These are phyloP conservation scores for Penicillium crystallinum DNA, from an alignment of 495 filamentous ascomycete genomes.

Conservation along the genomic window DNA sequence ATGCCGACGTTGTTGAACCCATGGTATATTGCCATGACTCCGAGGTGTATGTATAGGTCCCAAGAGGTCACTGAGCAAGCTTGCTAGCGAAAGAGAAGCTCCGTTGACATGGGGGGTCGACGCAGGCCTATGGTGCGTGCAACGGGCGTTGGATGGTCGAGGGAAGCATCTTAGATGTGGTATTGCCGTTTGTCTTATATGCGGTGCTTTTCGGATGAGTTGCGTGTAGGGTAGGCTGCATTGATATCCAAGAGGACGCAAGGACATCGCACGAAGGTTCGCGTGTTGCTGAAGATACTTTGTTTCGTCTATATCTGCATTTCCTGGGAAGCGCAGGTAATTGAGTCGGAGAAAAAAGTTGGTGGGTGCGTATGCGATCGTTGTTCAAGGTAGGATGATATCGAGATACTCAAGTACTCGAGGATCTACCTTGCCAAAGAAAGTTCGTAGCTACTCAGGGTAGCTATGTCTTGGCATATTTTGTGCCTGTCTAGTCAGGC, in stretches of 20 bases:
- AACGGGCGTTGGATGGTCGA: neutral
- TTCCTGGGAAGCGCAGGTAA: neutral
- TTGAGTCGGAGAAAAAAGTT: neutral
- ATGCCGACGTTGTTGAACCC: neutral
- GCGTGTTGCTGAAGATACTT: neutral
- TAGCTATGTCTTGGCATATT: neutral
- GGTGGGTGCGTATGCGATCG: neutral
- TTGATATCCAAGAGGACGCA: conserved; percentile 1
- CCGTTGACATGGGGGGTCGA: neutral
- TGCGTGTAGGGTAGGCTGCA: neutral
- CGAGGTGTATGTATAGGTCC: neutral
- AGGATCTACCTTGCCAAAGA: neutral
- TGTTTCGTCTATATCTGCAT: conserved; percentile 1
- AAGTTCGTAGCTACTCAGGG: neutral
- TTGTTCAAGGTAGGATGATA: no score
- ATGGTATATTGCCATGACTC: neutral
- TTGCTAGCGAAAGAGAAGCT: neutral
- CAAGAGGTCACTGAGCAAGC: neutral
- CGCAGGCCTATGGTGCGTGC: neutral
- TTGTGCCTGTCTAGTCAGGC: neutral
- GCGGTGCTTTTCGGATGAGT: neutral
- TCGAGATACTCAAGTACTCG: neutral
- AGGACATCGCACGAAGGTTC: conserved; percentile 1
- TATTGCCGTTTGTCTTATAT: neutral
- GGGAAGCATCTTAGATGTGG: neutral